phyloP scores from a whole-genome alignment of 805 yeast genomes.

The Ogataea methylovora region DNA sequence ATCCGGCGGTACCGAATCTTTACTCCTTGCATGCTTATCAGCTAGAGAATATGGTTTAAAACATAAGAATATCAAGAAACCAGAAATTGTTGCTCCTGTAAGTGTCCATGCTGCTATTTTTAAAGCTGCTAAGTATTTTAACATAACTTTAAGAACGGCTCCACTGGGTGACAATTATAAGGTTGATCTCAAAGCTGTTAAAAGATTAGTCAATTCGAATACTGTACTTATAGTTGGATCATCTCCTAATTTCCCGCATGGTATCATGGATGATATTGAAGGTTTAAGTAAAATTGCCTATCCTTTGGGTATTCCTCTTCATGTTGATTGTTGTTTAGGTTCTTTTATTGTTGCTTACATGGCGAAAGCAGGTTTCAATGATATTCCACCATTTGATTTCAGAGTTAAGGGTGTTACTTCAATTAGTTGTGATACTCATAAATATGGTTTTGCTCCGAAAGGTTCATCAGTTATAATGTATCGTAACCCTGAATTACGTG shows the following conservation, averaged over 20 bases:
- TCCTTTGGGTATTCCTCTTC: slow-evolving; percentile 72
- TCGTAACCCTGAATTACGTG: slow-evolving; percentile 56
- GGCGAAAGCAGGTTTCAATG: slow-evolving; percentile 47
- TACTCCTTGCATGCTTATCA: slow-evolving; percentile 76
- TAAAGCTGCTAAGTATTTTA: slow-evolving; percentile 87
- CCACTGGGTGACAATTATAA: slow-evolving; percentile 61
- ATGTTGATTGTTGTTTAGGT: slow-evolving; percentile 94
- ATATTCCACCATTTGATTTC: slow-evolving; percentile 66
- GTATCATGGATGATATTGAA: slow-evolving; percentile 85
- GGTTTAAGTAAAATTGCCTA: slow-evolving; percentile 58
- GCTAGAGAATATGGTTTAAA: slow-evolving; percentile 72
- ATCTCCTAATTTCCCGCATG: slow-evolving; percentile 97
- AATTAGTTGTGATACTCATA: slow-evolving; percentile 98
- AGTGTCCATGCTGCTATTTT: slow-evolving; percentile 94
- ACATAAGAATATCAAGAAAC: slow-evolving; percentile 51
- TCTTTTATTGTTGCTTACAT: slow-evolving; percentile 83
- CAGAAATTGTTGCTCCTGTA: slow-evolving; percentile 84
- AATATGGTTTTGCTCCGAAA: slow-evolving; percentile 97
- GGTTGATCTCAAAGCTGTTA: slow-evolving; percentile 59
- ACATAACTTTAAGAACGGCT: slow-evolving; percentile 76
- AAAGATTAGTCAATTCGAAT: slow-evolving; percentile 60
- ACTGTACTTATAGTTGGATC: slow-evolving; percentile 86
- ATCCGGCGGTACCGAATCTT: slow-evolving; percentile 94
- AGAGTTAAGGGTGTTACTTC: slow-evolving; percentile 90
- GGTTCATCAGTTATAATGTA: slow-evolving; percentile 94